Base-by-base conservation (phyloP, 2,329 filamentous ascomycete species). In the Macrophomina phaseolina region DNA sequence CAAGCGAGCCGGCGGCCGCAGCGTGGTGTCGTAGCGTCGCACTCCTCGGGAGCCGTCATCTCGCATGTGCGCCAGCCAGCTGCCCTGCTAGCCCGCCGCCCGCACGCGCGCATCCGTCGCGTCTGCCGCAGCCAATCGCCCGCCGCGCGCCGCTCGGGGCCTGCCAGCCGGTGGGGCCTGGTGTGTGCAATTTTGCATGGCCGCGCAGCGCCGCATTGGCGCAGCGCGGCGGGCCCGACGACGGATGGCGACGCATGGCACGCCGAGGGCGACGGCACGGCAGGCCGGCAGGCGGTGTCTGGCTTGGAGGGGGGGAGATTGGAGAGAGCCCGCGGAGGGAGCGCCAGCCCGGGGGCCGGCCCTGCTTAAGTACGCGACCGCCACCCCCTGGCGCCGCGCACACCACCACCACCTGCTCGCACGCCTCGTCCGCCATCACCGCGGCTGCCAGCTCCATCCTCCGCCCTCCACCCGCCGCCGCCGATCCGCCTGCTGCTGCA, bases 181-280 rank as follows among this genome's bases (percentile, higher is more conserved):
- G 23, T 23, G 23, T 23, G 23, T 23, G 23, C 23, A 23, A 23
- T 23, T 23, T 23, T 53, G 28, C 30, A 18, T 28, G 34, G 18
- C n/a, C 2, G 14, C 6, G 7, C 51, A 14, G 34, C 34, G 52
- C 52, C 52, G 32, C 52, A 36, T 38, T 40, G 52, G 32, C 52
- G 32, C 34, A 38, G 34, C 52, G 36, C 53, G 53, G 53, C 53
- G 53, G 28, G 18, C 18, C n/a, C 9, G 36, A 16, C n/a, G 23
- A 42, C 12, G 53, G 53, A 40, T 23, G 53, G 53, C 53, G 53
- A 34, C 51, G 51, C 32, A 55, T 55, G 51, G 51, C 51, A 55
- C 14, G 23, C 42, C 9, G 42, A 45, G 5, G 42, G 42, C 42
- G 12, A 16, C 8, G 8, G 42, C 9, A 45, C 8, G 23, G 53